These are phyloP conservation scores for Geum urbanum DNA, from an alignment of 306 rosid genomes.

Conservation along the genomic window DNA sequence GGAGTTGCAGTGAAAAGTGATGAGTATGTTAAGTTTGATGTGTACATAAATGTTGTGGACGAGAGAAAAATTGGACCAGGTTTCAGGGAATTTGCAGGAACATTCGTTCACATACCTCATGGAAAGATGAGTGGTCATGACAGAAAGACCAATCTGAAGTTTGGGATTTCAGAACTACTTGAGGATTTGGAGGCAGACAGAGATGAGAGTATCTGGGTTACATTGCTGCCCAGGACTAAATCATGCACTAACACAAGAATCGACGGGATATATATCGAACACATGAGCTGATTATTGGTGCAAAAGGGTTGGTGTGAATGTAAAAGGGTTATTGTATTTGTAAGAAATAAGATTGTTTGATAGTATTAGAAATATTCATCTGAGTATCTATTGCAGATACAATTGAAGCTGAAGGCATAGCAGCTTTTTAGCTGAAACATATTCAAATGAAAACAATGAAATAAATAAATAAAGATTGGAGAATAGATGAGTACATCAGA, in stretches of 20 bases:
- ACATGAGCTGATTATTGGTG: constrained; percentile 4
- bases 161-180: constrained; percentile 23
- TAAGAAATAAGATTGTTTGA: no score
- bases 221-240: constrained; percentile 10
- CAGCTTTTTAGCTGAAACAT: not conserved
- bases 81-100: constrained; percentile 24
- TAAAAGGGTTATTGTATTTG: no score
- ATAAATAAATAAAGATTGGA: not conserved
- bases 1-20: constrained; percentile 2
- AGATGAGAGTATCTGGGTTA: constrained; percentile 30
- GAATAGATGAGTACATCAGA: not conserved
- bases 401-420: not conserved
- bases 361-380: no score
- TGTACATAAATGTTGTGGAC: constrained; percentile 17
- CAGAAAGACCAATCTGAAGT: not conserved
- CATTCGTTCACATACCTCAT: constrained; percentile 14
- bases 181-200: constrained; percentile 25
- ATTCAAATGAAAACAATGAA: not conserved
- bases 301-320: not conserved
- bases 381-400: not conserved
- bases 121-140: not conserved
- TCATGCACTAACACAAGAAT: constrained; percentile 7
- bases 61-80: constrained; percentile 9
- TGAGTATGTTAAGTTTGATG: constrained; percentile 18
- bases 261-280: constrained; percentile 19